These are phyloP conservation scores for Colletotrichum graminicola DNA, from an alignment of 2,329 filamentous ascomycete species.

Conservation along the genomic window DNA sequence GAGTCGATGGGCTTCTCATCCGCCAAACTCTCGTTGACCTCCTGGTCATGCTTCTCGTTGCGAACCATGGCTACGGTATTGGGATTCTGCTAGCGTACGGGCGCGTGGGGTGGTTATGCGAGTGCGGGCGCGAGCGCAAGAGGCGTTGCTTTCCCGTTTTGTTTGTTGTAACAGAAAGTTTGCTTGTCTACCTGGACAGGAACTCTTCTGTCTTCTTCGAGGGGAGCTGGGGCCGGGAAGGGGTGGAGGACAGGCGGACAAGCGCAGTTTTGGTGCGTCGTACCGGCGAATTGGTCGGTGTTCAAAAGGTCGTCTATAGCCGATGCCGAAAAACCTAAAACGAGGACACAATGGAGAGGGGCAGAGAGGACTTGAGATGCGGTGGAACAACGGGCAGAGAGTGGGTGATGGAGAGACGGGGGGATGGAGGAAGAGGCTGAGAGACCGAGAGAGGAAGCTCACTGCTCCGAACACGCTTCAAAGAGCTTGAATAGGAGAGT, in stretches of 20 bases:
- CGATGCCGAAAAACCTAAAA: too few relatives aligned
- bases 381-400: constrained; percentile 21
- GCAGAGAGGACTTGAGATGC: constrained; percentile 8
- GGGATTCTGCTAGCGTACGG: background rate
- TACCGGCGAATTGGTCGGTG: constrained; percentile 1
- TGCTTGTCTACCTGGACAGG: background rate
- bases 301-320: too few relatives aligned
- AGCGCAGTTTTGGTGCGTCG: background rate
- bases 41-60: constrained; percentile 36
- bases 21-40: constrained; percentile 34
- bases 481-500: background rate
- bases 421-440: background rate
- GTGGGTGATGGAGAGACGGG: background rate
- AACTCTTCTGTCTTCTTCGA: background rate
- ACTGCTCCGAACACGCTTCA: background rate
- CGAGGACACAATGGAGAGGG: too few relatives aligned
- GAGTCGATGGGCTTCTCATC: constrained; percentile 36
- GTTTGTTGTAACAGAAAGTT: background rate
- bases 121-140: background rate
- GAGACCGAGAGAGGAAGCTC: background rate
- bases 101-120: background rate
- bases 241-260: background rate
- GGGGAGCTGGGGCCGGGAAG: background rate
- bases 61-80: constrained; percentile 34
- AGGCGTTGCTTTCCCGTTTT: background rate